Conservation (phyloP, 2,329 filamentous ascomycete species). For the Colletotrichum chlorophyti region DNA sequence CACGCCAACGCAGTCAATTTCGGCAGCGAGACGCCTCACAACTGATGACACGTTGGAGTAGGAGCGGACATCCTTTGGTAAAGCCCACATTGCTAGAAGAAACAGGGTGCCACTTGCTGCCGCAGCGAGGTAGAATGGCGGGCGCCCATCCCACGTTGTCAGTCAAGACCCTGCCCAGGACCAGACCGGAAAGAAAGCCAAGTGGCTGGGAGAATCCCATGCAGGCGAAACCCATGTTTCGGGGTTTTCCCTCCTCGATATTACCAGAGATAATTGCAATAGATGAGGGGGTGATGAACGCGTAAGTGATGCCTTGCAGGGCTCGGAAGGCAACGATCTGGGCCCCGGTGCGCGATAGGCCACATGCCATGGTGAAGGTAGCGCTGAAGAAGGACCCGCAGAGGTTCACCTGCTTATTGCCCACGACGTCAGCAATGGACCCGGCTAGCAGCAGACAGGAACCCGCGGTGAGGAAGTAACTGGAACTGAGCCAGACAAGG, state of each 20-base stretch:
- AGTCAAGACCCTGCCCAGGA: conserved; percentile 8
- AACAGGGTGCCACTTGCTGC: conserved; percentile 46
- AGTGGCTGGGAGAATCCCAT: conserved; percentile 17
- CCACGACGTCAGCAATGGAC: conserved; percentile 11
- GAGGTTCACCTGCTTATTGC: conserved; percentile 11
- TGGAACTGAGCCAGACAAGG: conserved; percentile 5
- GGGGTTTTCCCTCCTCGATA: background rate
- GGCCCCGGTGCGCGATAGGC: background rate
- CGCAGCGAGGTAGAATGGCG: conserved; percentile 9
- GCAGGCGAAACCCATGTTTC: conserved; percentile 42
- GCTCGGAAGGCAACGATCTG: conserved; percentile 17
- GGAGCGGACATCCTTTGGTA: conserved; percentile 49
- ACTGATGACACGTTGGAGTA: conserved; percentile 41
- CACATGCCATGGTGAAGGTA: conserved; percentile 12
- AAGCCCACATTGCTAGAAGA: conserved; percentile 43
- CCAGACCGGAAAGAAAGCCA: conserved; percentile 4
- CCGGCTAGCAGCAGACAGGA: conserved; percentile 6
- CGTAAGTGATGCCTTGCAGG: conserved; percentile 12
- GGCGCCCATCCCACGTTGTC: conserved; percentile 10
- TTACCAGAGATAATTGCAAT: conserved; percentile 14
- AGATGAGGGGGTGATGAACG: conserved; percentile 6
- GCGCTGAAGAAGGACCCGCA: conserved; percentile 5
- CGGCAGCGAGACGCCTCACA: background rate
- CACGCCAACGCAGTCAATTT: conserved; percentile 15
- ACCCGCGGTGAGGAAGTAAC: background rate